phyloP scores from a whole-genome alignment of 2,329 filamentous ascomycete species.

The Allantophomopsis cytisporea region DNA sequence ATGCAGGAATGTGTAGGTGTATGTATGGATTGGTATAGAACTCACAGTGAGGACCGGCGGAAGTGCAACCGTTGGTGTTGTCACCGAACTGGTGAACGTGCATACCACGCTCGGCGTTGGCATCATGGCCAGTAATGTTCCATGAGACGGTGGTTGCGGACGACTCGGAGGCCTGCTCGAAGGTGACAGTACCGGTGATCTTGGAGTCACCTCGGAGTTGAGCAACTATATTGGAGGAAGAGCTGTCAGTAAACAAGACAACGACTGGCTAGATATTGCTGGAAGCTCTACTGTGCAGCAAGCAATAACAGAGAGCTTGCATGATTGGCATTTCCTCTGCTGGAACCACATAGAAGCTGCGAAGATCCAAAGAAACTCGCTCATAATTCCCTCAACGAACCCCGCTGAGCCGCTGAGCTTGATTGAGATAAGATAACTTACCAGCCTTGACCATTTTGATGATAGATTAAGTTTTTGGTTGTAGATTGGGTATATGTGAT shows the following conservation, averaged over 20 bases:
- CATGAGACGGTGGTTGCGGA: slow-evolving; percentile 77
- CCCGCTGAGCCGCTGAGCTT: neutral
- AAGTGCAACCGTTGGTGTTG: slow-evolving; percentile 99
- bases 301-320: no score
- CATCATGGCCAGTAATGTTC: slow-evolving; percentile 83
- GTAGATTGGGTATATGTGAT: slow-evolving; percentile 1
- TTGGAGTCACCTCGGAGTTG: slow-evolving; percentile 97
- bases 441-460: slow-evolving; percentile 98
- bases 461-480: slow-evolving; percentile 20
- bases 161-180: slow-evolving; percentile 81
- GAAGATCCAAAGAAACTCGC: no score
- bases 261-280: neutral
- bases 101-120: slow-evolving; percentile 94
- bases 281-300: neutral
- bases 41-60: slow-evolving; percentile 93
- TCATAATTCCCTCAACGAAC: neutral
- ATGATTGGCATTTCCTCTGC: no score
- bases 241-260: neutral
- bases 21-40: slow-evolving; percentile 10
- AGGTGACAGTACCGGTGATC: slow-evolving; percentile 84
- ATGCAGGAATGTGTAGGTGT: no score
- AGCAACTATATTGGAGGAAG: slow-evolving; percentile 50
- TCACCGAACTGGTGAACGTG: slow-evolving; percentile 98
- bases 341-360: no score
- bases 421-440: slow-evolving; percentile 32